Conservation (phyloP, 257 asterid genomes). For the Solanum ahanhuiri region DNA sequence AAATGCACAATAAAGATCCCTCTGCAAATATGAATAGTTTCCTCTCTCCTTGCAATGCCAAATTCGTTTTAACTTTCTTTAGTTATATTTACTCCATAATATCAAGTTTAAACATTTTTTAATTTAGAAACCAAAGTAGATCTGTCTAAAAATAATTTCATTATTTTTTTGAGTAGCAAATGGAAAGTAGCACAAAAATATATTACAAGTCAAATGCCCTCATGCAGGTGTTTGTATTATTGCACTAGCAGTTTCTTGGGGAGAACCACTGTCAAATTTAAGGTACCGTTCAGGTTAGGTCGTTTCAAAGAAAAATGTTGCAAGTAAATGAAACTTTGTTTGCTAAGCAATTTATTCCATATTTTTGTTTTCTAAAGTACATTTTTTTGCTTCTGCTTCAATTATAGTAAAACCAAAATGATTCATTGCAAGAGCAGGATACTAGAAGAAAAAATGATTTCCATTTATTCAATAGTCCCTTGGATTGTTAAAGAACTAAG, state of each 20-base stretch:
- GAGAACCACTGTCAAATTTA: neutral
- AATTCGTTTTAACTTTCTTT: neutral
- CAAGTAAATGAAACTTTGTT: neutral
- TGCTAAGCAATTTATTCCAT: neutral
- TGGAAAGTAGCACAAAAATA: neutral
- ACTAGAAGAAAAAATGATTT: neutral
- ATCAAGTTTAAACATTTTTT: neutral
- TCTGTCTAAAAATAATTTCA: neutral
- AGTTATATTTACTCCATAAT: neutral
- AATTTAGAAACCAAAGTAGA: neutral
- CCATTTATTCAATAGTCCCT: neutral
- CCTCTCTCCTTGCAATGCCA: neutral
- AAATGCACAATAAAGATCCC: neutral
- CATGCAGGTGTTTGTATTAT: neutral
- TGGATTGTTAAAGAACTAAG: neutral
- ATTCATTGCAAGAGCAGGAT: neutral
- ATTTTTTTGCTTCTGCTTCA: neutral
- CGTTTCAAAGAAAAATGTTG: neutral
- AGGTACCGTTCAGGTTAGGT: neutral
- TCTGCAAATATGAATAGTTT: neutral
- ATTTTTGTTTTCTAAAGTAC: neutral
- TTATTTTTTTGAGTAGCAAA: neutral
- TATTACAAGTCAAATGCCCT: neutral
- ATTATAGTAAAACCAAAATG: neutral
- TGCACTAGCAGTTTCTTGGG: neutral